phyloP scores from a whole-genome alignment of 169 alveolate species.

The Haemoproteus tartakovskyi region DNA sequence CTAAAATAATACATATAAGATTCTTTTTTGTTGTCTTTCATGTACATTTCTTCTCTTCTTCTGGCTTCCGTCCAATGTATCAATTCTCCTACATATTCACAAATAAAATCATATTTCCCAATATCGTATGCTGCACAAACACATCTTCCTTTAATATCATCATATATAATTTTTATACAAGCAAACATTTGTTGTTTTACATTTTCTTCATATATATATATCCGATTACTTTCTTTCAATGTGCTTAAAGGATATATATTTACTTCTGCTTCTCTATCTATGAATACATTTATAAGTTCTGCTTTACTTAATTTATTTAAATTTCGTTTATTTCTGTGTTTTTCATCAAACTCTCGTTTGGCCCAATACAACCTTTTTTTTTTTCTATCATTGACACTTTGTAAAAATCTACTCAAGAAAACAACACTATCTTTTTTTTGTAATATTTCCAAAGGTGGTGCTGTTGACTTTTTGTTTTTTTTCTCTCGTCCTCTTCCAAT shows the following conservation, averaged over 20 bases:
- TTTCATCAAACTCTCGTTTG: constrained; percentile 10
- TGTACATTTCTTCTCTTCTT: constrained; percentile 74
- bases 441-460: constrained; percentile 47
- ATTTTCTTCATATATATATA: constrained; percentile 47
- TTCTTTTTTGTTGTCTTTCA: constrained; percentile 63
- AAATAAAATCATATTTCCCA: constrained; percentile 81
- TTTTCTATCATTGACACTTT: constrained; percentile 30
- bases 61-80: constrained; percentile 81
- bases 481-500: not conserved
- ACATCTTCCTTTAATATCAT: constrained; percentile 80
- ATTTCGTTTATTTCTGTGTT: constrained; percentile 26
- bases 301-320: constrained; percentile 19
- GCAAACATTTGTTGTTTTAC: constrained; percentile 57
- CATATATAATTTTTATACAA: constrained; percentile 43
- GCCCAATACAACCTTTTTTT: constrained; percentile 12
- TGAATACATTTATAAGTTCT: constrained; percentile 22
- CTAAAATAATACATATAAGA: constrained; percentile 86
- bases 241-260: constrained; percentile 13
- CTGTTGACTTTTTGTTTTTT: not conserved
- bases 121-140: constrained; percentile 84
- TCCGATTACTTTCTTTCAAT: constrained; percentile 51
- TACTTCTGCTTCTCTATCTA: constrained; percentile 43
- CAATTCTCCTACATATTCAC: constrained; percentile 85
- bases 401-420: constrained; percentile 40
- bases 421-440: constrained; percentile 31